phyloP scores from a whole-genome alignment of 2,329 filamentous ascomycete genomes.

The Pleoardoris graminearum region DNA sequence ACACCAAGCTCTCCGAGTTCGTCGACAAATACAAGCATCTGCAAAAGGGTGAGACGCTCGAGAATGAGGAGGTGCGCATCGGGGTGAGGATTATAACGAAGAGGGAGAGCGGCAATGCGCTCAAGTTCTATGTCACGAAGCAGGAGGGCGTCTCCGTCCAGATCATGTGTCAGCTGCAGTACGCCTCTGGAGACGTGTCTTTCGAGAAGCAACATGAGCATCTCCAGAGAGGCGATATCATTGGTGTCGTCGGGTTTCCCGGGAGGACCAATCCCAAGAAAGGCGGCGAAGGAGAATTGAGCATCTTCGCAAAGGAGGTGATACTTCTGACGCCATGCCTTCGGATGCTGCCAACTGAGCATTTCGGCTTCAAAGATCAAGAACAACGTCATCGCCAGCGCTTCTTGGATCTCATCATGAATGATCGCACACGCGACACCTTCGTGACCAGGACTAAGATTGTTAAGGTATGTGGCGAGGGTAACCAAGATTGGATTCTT shows the following conservation, averaged over 20 bases:
- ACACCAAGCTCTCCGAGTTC: constrained; percentile 81
- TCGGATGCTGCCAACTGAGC: constrained; percentile 72
- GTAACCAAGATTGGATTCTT: no score
- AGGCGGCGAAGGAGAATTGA: constrained; percentile 87
- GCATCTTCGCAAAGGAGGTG: constrained; percentile 87
- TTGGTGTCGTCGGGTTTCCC: constrained; percentile 83
- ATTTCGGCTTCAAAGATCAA: constrained; percentile 89
- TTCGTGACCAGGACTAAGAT: constrained; percentile 87
- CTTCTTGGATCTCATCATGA: constrained; percentile 96
- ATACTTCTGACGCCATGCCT: constrained; percentile 86
- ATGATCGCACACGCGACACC: constrained; percentile 80
- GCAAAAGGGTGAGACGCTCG: constrained; percentile 83
- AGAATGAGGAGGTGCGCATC: constrained; percentile 74
- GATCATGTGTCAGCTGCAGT: constrained; percentile 87
- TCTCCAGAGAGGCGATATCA: constrained; percentile 87
- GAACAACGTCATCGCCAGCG: constrained; percentile 92
- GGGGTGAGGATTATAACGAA: constrained; percentile 90
- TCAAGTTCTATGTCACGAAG: constrained; percentile 52
- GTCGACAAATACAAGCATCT: constrained; percentile 75
- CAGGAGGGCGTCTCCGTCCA: constrained; percentile 78
- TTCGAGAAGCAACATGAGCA: constrained; percentile 91
- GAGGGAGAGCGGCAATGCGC: constrained; percentile 54
- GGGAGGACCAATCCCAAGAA: constrained; percentile 88
- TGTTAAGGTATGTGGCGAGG: no score
- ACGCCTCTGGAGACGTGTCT: constrained; percentile 67